Base-by-base conservation (phyloP, 2,329 filamentous ascomycete genomes). In the Mycosphaerelloides madeirae region DNA sequence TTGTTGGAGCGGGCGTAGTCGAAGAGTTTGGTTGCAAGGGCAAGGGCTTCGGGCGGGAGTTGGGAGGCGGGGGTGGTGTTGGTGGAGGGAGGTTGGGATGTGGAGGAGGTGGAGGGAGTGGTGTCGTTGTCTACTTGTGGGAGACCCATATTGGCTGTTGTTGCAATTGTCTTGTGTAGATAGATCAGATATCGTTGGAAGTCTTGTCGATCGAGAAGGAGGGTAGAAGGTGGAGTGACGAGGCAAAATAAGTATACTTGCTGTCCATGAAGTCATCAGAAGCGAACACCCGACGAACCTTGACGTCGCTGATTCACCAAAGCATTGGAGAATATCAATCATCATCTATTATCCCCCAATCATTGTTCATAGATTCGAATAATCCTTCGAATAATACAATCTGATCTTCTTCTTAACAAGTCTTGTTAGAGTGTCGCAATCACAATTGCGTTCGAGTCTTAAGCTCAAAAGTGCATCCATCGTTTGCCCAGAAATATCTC, bases 11-110 rank as follows among this genome's bases (percentile, higher is more conserved):
- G 75, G 1, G 84, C 83, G 20, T 80, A 75, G 54, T 85, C 76
- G 66, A 84, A 87, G 68, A 87, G 76, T 51, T 77, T 77, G 8
- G 73, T 69, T 2, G 83, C 83, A 25, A 88, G 75, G 3, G 78
- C 80, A 38, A 87, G 71, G 31, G 79, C 81, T 59, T 80, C 82
- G 0, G 81, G 79, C 0, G 83, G 79, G 5, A 85, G 54, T 31
- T 54, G 44, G 35, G 53, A 37, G 33, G 51, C 31, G 14, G 36
- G 28, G 18, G 46, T 25, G 8, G 43, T 18, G 38, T 41, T 36
- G 14, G 35, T 31, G 16, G 39, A 14, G 9, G 33, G 40, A 5
- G 31, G n/a, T 34, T 22, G 42, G 25, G 29, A 41, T 37, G 34
- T 29, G 25, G 44, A 13, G 20, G 6, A 19, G 16, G 28, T 33